Conservation (phyloP, 805 yeast species). For the Candida jianshihensis region DNA sequence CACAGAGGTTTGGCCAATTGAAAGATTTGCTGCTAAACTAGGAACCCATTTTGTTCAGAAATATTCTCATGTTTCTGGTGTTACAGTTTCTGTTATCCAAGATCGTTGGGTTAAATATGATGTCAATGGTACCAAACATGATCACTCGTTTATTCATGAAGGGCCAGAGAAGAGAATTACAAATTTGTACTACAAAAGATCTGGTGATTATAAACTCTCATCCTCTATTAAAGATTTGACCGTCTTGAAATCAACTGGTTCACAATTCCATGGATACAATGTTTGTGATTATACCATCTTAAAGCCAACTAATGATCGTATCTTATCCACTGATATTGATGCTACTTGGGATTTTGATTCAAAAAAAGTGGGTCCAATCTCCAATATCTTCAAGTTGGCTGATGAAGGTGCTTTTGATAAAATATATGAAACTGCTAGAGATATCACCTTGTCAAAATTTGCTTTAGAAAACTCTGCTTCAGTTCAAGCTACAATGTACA, state of each 20-base stretch:
- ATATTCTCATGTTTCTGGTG: conserved; percentile 71
- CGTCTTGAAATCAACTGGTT: conserved; percentile 84
- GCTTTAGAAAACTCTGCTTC: conserved; percentile 88
- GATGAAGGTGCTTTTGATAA: conserved; percentile 58
- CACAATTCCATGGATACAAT: conserved; percentile 86
- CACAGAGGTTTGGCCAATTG: conserved; percentile 84
- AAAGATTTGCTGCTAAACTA: conserved; percentile 79
- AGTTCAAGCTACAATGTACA: conserved; percentile 95
- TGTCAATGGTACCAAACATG: conserved; percentile 70
- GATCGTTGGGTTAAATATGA: conserved; percentile 71
- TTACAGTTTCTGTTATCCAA: conserved; percentile 62
- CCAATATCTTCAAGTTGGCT: conserved; percentile 42
- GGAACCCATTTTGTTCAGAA: conserved; percentile 75
- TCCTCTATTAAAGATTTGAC: conserved; percentile 75
- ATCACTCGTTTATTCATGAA: conserved; percentile 79
- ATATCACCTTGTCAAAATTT: conserved; percentile 65
- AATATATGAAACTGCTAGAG: conserved; percentile 56
- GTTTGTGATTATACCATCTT: conserved; percentile 85
- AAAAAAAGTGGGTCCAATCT: conserved; percentile 42
- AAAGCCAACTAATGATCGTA: conserved; percentile 75
- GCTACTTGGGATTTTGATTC: conserved; percentile 64
- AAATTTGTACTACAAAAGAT: conserved; percentile 42
- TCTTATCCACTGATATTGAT: conserved; percentile 80
- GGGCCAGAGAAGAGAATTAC: conserved; percentile 75
- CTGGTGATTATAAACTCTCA: conserved; percentile 48